phyloP scores from a whole-genome alignment of 2,329 filamentous ascomycete genomes.

The Exophiala phaeomuriformis region DNA sequence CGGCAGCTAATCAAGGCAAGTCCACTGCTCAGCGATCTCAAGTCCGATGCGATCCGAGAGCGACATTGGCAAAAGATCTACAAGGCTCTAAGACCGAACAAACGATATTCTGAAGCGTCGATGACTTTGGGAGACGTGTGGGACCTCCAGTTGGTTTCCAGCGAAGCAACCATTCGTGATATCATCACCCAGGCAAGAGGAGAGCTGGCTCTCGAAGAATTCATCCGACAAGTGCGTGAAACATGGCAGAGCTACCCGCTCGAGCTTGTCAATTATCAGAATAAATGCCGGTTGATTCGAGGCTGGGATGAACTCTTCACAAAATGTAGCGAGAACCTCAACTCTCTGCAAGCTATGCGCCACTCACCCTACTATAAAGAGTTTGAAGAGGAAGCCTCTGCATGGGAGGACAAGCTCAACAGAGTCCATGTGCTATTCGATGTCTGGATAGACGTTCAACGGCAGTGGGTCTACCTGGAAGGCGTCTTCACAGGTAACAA shows the following conservation, averaged over 20 bases:
- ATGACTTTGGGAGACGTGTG: slow-evolving; percentile 98
- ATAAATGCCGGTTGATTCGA: slow-evolving; percentile 92
- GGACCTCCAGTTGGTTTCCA: slow-evolving; percentile 86
- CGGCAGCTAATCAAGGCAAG: slow-evolving; percentile 89
- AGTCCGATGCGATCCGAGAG: slow-evolving; percentile 92
- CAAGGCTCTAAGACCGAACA: slow-evolving; percentile 86
- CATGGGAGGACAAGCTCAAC: slow-evolving; percentile 98
- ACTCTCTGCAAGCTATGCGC: slow-evolving; percentile 96
- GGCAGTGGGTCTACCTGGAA: slow-evolving; percentile 98
- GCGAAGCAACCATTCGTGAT: slow-evolving; percentile 79
- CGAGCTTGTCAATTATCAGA: slow-evolving; percentile 94
- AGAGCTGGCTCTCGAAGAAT: slow-evolving; percentile 97
- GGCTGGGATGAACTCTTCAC: slow-evolving; percentile 98
- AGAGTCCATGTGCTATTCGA: slow-evolving; percentile 96
- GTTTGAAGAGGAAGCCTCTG: slow-evolving; percentile 92
- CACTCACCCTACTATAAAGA: slow-evolving; percentile 99
- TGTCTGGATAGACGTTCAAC: slow-evolving; percentile 99
- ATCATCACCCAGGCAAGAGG: slow-evolving; percentile 94
- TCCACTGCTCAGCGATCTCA: slow-evolving; percentile 75
- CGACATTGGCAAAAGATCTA: slow-evolving; percentile 97
- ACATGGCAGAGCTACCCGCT: slow-evolving; percentile 94
- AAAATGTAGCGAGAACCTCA: slow-evolving; percentile 96
- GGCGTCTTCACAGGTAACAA: slow-evolving; percentile 98
- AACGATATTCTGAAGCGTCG: slow-evolving; percentile 86
- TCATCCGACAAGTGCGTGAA: slow-evolving; percentile 90